A percentile compares a stretch with the other conserved stretches of the same genome.
These are phyloP conservation scores for Diaporthe vaccinii DNA, from an alignment of 2,329 filamentous ascomycete species.

Conservation along the genomic window DNA sequence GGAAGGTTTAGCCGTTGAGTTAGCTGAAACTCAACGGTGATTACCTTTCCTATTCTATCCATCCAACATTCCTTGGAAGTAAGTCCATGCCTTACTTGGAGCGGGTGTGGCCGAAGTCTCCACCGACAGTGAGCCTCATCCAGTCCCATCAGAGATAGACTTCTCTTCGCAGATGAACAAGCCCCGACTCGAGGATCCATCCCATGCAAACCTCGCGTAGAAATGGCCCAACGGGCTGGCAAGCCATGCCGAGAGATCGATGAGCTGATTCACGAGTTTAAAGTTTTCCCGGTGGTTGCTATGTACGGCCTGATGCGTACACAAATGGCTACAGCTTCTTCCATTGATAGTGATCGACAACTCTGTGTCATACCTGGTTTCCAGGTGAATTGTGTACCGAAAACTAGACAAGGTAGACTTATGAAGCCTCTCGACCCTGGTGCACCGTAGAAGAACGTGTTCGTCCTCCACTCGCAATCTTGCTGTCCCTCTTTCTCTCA, in stretches of 20 bases:
- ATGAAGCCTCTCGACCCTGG: constrained; percentile 4
- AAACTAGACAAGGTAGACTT: not conserved
- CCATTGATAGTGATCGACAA: not conserved
- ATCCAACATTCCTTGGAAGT: not conserved
- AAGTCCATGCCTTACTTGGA: not conserved
- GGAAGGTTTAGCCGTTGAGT: not conserved
- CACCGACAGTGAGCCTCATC: not conserved
- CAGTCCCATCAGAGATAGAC: not conserved
- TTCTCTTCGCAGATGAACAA: not conserved
- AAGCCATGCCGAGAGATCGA: not conserved
- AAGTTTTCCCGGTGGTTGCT: not conserved
- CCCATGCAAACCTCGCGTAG: not conserved
- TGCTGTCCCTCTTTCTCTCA: not conserved
- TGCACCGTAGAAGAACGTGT: not conserved
- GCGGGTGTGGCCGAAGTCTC: not conserved
- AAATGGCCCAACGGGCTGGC: not conserved
- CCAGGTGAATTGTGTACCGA: not conserved
- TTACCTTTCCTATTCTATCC: not conserved
- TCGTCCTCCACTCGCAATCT: not conserved
- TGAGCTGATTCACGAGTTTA: not conserved
- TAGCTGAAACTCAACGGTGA: constrained; percentile 15
- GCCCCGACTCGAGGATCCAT: not conserved
- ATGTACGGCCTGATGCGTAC: not conserved
- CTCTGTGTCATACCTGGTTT: not conserved
- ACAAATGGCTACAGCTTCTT: not conserved